phyloP scores from a whole-genome alignment of 371 early-diverging fungal genomes.

The Haplosporangium sp. region DNA sequence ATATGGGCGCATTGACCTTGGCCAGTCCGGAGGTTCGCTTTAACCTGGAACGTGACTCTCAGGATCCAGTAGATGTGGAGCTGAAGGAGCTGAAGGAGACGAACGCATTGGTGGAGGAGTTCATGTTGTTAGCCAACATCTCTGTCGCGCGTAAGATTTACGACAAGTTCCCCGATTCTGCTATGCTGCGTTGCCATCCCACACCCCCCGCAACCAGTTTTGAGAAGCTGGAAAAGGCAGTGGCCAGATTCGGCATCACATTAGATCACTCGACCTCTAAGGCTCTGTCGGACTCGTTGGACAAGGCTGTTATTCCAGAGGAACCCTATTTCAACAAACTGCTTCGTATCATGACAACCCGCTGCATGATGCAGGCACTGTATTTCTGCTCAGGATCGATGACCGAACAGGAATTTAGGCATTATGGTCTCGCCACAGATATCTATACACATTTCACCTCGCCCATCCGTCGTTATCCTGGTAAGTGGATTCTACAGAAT shows the following conservation, averaged over 20 bases:
- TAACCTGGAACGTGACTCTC: constrained; percentile 86
- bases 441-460: constrained; percentile 97
- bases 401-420: constrained; percentile 81
- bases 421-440: constrained; percentile 88
- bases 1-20: constrained; percentile 85
- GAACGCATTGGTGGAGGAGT: constrained; percentile 98
- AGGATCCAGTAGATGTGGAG: constrained; percentile 89
- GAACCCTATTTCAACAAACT: constrained; percentile 93
- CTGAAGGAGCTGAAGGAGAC: constrained; percentile 94
- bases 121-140: constrained; percentile 99
- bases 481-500: constrained; percentile 51
- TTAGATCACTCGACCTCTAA: constrained; percentile 75
- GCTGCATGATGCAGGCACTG: constrained; percentile 94
- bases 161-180: constrained; percentile 85
- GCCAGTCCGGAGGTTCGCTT: constrained; percentile 92
- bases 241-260: constrained; percentile 62
- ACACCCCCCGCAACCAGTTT: constrained; percentile 79
- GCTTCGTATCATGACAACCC: constrained; percentile 91
- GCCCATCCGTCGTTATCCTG: constrained; percentile 95
- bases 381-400: constrained; percentile 90
- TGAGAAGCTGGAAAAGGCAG: constrained; percentile 77
- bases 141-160: constrained; percentile 94
- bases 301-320: constrained; percentile 74
- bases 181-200: constrained; percentile 93
- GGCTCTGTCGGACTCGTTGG: constrained; percentile 86